Evolutionary conservation across 179 eudicot genomes (phyloP).

Genomic region (Pouteria campechiana): DNA sequence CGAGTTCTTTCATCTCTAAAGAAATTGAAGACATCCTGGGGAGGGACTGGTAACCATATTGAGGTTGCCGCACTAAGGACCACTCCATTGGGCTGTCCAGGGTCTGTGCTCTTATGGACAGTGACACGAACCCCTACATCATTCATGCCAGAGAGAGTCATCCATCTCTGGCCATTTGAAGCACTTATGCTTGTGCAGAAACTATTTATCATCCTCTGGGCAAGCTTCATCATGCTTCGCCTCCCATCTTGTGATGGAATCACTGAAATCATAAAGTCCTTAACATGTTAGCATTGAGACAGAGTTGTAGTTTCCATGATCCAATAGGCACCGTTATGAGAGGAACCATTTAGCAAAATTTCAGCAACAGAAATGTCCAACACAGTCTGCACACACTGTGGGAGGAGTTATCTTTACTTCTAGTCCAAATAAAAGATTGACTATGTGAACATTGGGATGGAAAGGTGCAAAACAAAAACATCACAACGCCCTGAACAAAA

Average conservation of each 20-base stretch:
- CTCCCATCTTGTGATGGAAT: constrained; percentile 32
- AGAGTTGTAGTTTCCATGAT: too few species aligned
- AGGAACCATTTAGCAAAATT: too few species aligned
- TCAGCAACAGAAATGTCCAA: too few species aligned
- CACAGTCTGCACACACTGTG: too few species aligned
- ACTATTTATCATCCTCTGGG: constrained; percentile 38
- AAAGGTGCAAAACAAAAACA: too few species aligned
- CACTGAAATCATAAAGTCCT: constrained; percentile 12
- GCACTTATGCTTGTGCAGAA: constrained; percentile 38
- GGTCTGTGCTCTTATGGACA: constrained; percentile 23
- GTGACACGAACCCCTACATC: constrained; percentile 34
- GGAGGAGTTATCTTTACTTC: too few species aligned
- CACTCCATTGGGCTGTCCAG: constrained; percentile 32
- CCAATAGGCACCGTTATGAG: too few species aligned
- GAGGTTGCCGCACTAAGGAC: constrained; percentile 41
- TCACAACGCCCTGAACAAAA: too few species aligned
- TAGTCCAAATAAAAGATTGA: too few species aligned
- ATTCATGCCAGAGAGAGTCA: constrained; percentile 15
- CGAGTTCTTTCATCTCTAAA: constrained; percentile 37
- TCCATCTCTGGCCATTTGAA: constrained; percentile 15
- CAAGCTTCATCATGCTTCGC: constrained; percentile 48
- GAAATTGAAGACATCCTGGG: constrained; percentile 33
- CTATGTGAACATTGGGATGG: too few species aligned
- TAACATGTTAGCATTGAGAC: too few species aligned
- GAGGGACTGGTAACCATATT: constrained; percentile 46